A percentile compares a stretch with the other conserved stretches of the same genome.
Evolutionary conservation across 176 grass and related monocot species (phyloP).

Genomic region (Hordeum marinum): DNA sequence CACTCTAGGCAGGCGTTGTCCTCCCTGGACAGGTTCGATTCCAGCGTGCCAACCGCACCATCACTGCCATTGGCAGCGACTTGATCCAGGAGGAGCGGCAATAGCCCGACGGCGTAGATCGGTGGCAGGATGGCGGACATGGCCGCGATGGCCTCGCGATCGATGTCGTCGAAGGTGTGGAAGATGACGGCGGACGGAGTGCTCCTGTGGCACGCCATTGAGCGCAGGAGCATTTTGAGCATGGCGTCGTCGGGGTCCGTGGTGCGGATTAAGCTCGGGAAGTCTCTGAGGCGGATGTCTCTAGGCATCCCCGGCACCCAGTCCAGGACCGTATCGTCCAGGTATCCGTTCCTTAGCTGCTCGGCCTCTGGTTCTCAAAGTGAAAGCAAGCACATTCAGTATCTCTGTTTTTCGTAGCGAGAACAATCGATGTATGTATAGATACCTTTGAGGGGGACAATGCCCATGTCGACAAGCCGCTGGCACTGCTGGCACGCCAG

Average conservation of each 20-base stretch:
- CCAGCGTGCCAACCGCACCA: background rate
- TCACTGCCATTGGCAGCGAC: background rate
- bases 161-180: slow-evolving; percentile 25
- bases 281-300: slow-evolving; percentile 14
- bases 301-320: slow-evolving; percentile 17
- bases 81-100: background rate
- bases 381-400: background rate
- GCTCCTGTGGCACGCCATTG: background rate
- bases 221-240: rapidly evolving
- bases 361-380: background rate
- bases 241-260: background rate
- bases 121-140: background rate
- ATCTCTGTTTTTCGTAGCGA: too few species aligned
- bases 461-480: background rate
- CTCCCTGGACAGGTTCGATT: background rate
- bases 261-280: slow-evolving; percentile 5
- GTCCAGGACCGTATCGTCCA: slow-evolving; percentile 13
- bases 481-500: background rate
- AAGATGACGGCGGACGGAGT: slow-evolving; percentile 11
- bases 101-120: slow-evolving; percentile 1
- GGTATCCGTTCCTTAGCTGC: slow-evolving; percentile 23
- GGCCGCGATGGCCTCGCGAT: background rate
- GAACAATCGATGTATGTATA: too few species aligned
- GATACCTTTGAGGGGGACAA: slow-evolving; percentile 27
- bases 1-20: slow-evolving; percentile 6